Base-by-base conservation (phyloP, 1,139 yeast species). In the Torulaspora pretoriensis region DNA sequence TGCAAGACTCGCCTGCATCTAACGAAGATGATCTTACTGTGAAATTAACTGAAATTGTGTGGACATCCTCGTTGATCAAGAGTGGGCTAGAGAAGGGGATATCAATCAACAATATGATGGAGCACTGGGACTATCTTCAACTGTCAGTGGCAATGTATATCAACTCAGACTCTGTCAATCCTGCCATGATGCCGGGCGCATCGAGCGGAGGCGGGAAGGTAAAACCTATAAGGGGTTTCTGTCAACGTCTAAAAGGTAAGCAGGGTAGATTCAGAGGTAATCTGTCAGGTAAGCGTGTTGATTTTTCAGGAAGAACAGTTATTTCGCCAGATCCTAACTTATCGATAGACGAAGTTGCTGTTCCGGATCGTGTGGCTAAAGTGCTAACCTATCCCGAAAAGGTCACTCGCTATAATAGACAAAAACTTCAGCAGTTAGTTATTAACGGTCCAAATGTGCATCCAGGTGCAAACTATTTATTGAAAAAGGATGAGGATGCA, bases 211-310 rank as follows among this genome's bases (percentile, higher is more conserved):
- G 83, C 41, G 69, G 77, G 24, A 78, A 78, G 56, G 72, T 84
- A 3, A 85, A 85, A 58, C 97, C 98, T 12, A 94, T 92, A 49
- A 74, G 98, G 62, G 99, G 97, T 7, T 81, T 94, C 55, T 92
- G 98, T 65, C 99, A 94, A 69, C 80, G 99, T 64, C 74, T 94
- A 52, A 94, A 94, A 70, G 99, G 99, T 67, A 94, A 94, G 60
- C 98, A 92, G 68, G 99, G 99, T 60, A 84, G 99, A 64, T 94
- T 94, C 69, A 78, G 99, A 73, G 99, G 99, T 54, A 94, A 94
- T 63, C 71, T 94, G 56, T 89, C 97, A 0, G 99, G 99, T 67
- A 94, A 94, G 67, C 86, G 99, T 72, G 99, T 94, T 34, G 99
- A 94, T 67, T 94, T 94, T 65, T 90, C 97, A 0, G 98, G 95